Percentiles rank a stretch among this genome's conserved stretches.
These are phyloP conservation scores for Hebeloma cylindrosporum DNA, from an alignment of 768 basidiomycete species.

Conservation along the genomic window DNA sequence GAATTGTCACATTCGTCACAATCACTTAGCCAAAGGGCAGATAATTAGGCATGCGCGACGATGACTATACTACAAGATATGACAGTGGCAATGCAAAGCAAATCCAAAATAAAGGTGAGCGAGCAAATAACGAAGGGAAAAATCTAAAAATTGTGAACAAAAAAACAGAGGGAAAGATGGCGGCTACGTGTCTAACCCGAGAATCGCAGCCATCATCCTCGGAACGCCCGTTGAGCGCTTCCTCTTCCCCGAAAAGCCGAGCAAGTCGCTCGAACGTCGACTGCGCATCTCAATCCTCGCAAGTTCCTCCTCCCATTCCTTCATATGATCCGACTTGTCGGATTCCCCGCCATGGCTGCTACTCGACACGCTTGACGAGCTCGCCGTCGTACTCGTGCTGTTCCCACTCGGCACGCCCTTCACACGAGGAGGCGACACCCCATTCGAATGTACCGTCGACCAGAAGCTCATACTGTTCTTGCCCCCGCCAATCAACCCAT, in stretches of 20 bases:
- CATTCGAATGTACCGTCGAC: constrained; percentile 25
- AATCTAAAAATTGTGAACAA: too few species aligned
- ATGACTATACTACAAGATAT: constrained; percentile 9
- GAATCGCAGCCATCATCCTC: constrained; percentile 5
- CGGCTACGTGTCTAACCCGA: background rate
- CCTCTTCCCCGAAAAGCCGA: constrained; percentile 44
- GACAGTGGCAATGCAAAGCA: constrained; percentile 16
- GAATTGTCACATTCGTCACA: constrained; percentile 11
- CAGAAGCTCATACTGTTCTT: constrained; percentile 20
- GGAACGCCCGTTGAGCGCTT: constrained; percentile 25
- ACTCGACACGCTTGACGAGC: constrained; percentile 16
- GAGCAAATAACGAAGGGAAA: too few species aligned
- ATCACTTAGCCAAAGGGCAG: constrained; percentile 6
- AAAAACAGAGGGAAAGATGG: background rate
- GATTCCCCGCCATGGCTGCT: constrained; percentile 18
- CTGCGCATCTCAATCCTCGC: constrained; percentile 66
- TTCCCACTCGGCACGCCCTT: constrained; percentile 30
- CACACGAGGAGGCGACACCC: constrained; percentile 10
- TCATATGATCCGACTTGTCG: constrained; percentile 39
- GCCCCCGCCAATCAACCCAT: too few species aligned
- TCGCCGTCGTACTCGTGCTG: constrained; percentile 24
- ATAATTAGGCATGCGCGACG: background rate
- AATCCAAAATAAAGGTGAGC: too few species aligned
- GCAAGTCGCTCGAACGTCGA: constrained; percentile 48
- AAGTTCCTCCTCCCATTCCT: constrained; percentile 81